These are phyloP conservation scores for Saxophila tyrrhenica DNA, from an alignment of 495 filamentous ascomycete species.

Conservation along the genomic window DNA sequence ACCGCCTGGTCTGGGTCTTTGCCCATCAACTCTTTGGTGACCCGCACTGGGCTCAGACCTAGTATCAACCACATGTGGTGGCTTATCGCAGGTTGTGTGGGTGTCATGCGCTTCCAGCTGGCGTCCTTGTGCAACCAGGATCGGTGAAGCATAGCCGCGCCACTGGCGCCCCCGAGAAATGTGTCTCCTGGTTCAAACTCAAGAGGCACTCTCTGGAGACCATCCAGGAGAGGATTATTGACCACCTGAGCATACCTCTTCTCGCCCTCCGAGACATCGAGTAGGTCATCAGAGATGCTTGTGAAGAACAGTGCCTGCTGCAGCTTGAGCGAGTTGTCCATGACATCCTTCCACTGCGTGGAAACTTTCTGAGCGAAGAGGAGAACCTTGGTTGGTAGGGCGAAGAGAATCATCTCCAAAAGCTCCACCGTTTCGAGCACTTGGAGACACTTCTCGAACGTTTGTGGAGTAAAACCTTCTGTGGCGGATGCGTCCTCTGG, in stretches of 20 bases:
- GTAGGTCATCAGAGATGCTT: not conserved
- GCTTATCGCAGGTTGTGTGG: not conserved
- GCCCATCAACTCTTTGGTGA: not conserved
- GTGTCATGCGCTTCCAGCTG: not conserved
- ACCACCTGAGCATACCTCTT: not conserved
- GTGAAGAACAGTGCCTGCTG: constrained; percentile 3
- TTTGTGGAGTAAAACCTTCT: too few species aligned
- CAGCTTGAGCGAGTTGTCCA: not conserved
- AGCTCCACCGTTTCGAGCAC: constrained; percentile 1
- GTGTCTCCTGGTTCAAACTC: not conserved
- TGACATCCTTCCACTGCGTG: not conserved
- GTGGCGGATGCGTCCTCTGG: too few species aligned
- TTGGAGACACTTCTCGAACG: too few species aligned
- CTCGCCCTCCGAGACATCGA: not conserved
- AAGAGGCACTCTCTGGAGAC: not conserved
- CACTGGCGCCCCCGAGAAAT: not conserved
- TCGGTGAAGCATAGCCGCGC: not conserved
- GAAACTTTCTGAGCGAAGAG: constrained; percentile 2
- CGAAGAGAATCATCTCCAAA: constrained; percentile 1
- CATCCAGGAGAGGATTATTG: not conserved
- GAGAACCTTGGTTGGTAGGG: not conserved
- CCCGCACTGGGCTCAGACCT: not conserved
- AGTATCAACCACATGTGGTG: not conserved
- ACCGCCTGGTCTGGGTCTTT: not conserved
- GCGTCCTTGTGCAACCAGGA: not conserved